A percentile compares a stretch with the other conserved stretches of the same genome.
These are phyloP conservation scores for Rugiboletus extremiorientalis DNA, from an alignment of 1,284 basidiomycete species.

Conservation along the genomic window DNA sequence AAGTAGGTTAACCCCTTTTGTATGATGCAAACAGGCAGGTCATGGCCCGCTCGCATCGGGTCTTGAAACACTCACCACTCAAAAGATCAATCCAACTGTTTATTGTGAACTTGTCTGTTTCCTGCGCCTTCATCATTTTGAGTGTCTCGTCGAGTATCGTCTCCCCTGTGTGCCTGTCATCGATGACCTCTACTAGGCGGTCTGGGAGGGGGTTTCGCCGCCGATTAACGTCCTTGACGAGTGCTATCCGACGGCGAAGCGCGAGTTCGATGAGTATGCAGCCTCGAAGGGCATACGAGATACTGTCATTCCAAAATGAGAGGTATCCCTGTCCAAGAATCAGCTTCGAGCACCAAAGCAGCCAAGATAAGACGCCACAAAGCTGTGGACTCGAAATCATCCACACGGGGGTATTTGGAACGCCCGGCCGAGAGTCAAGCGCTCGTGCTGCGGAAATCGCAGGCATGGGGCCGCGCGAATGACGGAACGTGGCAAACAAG, in stretches of 20 bases:
- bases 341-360: constrained; percentile 30
- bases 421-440: constrained; percentile 1
- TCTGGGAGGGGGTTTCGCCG: constrained; percentile 78
- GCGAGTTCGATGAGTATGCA: constrained; percentile 96
- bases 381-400: constrained; percentile 2
- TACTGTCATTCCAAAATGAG: constrained; percentile 98
- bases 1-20: neutral
- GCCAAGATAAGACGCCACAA: neutral
- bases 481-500: neutral
- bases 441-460: constrained; percentile 22
- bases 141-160: constrained; percentile 95
- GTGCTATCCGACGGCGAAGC: constrained; percentile 84
- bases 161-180: constrained; percentile 90
- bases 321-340: constrained; percentile 73
- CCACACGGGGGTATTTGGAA: neutral
- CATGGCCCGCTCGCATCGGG: neutral
- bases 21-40: neutral
- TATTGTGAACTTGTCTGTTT: constrained; percentile 78
- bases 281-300: constrained; percentile 92
- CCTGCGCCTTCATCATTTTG: constrained; percentile 85
- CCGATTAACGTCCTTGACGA: constrained; percentile 82
- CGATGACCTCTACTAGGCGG: constrained; percentile 86
- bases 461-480: constrained; percentile 4
- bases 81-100: constrained; percentile 93
- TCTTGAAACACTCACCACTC: constrained; percentile 56